Percentiles rank a stretch among this genome's conserved stretches.
These are phyloP conservation scores for Suhomyces xylopsoci DNA, from an alignment of 805 yeast genomes.

Conservation along the genomic window DNA sequence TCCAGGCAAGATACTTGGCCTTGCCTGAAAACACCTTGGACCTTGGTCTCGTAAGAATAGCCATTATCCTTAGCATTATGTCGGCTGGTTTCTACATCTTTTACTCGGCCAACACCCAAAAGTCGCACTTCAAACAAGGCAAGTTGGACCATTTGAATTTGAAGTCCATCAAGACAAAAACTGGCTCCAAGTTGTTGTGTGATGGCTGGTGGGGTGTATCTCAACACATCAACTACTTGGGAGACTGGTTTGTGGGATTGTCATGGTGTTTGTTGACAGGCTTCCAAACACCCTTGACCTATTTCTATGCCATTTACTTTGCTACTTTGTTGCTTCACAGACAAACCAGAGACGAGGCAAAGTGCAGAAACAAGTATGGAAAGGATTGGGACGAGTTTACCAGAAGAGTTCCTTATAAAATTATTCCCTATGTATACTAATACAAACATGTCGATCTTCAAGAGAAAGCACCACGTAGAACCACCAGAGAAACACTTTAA, in stretches of 20 bases:
- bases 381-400: constrained; percentile 84
- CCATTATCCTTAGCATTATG: constrained; percentile 47
- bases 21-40: constrained; percentile 50
- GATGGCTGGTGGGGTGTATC: constrained; percentile 97
- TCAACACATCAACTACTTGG: constrained; percentile 92
- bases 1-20: constrained; percentile 81
- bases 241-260: constrained; percentile 90
- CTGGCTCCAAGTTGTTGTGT: constrained; percentile 75
- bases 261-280: constrained; percentile 95
- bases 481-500: too few relatives aligned
- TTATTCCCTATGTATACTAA: constrained; percentile 82
- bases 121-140: constrained; percentile 79
- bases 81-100: constrained; percentile 74
- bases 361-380: constrained; percentile 84
- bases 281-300: constrained; percentile 73
- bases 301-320: constrained; percentile 83
- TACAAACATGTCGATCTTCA: background rate
- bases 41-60: constrained; percentile 43
- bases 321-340: constrained; percentile 81
- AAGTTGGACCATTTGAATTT: constrained; percentile 64
- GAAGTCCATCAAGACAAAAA: constrained; percentile 56
- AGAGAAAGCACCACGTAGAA: too few relatives aligned
- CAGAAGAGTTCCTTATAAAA: constrained; percentile 77
- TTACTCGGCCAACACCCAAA: constrained; percentile 80
- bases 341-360: constrained; percentile 86